Base-by-base conservation (phyloP, 768 basidiomycete species). In the Lactarius hengduanensis region DNA sequence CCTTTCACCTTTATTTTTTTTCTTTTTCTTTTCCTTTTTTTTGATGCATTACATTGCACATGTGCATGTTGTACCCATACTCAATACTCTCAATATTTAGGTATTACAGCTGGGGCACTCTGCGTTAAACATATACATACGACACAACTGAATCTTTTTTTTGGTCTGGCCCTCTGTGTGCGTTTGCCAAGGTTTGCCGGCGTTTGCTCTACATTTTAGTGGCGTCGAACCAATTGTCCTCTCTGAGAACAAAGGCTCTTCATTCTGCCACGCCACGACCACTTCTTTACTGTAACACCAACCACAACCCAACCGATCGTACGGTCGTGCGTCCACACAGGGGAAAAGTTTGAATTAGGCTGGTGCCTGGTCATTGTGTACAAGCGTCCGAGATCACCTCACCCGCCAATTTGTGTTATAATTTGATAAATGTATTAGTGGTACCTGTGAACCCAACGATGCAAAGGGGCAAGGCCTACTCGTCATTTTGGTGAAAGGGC, bases 1-100 rank as follows among this genome's bases (percentile, higher is more conserved):
- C 47, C 20, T 28, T 59, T 57, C 57, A 10, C 43, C 45, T 53
- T 50, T 9, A 18, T 22, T 40, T 9, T 32, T 32, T 9, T 34
- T 34, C 2, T 32, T 26, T 22, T 45, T 57, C 11, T 3, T n/a
- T n/a, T 34, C 32, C 15, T 10, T 26, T 50, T 40, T 54, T 67
- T 59, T 67, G 66, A 59, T 67, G 62, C 66, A 67, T 67, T 40
- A 59, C 66, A 54, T 32, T 58, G 65, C 65, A 57, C 13, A 11
- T 34, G 57, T 63, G 62, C 66, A 67, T 63, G 66, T 59, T 67
- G 66, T 67, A 67, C 26, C 59, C 66, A 62, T 67, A 67, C 62
- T 67, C 66, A 67, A 67, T 54, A 67, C 28, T 43, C 58, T 67
- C 62, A 59, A 67, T 59, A 63, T 67, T 32, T 47, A 67, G 57